Evolutionary conservation across 306 rosid genomes (phyloP).

Genomic region (Echinosophora koreensis): DNA sequence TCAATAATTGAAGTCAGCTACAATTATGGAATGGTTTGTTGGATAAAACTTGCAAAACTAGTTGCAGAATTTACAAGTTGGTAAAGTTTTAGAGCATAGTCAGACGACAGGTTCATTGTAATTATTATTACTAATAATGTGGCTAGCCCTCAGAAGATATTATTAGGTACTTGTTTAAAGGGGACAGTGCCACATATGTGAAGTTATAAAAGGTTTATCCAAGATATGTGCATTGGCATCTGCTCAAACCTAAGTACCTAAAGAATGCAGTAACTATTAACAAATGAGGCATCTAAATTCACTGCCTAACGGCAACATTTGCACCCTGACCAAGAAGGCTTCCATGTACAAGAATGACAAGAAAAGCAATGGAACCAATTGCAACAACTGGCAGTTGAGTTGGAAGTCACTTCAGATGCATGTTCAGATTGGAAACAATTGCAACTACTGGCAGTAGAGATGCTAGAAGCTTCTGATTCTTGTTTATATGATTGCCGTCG

Average conservation of each 20-base stretch:
- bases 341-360: constrained; percentile 41
- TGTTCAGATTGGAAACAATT: constrained; percentile 47
- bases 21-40: background rate
- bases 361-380: constrained; percentile 47
- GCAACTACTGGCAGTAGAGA: constrained; percentile 23
- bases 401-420: constrained; percentile 30
- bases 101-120: background rate
- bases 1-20: background rate
- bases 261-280: constrained; percentile 30
- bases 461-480: constrained; percentile 31
- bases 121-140: background rate
- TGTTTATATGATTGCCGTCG: constrained; percentile 18
- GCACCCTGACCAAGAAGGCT: constrained; percentile 45
- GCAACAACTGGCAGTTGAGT: constrained; percentile 25
- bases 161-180: constrained; percentile 28
- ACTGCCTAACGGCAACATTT: constrained; percentile 44
- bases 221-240: constrained; percentile 36
- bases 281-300: constrained; percentile 36
- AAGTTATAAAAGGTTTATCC: constrained; percentile 24
- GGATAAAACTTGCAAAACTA: background rate
- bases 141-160: background rate
- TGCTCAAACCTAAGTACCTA: constrained; percentile 46
- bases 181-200: constrained; percentile 16
- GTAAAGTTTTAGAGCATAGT: background rate
- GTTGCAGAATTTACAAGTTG: background rate